Percentiles rank a stretch among this genome's conserved stretches.
phyloP scores from a whole-genome alignment of 163 green algal genomes.

The Prototheca cutis region DNA sequence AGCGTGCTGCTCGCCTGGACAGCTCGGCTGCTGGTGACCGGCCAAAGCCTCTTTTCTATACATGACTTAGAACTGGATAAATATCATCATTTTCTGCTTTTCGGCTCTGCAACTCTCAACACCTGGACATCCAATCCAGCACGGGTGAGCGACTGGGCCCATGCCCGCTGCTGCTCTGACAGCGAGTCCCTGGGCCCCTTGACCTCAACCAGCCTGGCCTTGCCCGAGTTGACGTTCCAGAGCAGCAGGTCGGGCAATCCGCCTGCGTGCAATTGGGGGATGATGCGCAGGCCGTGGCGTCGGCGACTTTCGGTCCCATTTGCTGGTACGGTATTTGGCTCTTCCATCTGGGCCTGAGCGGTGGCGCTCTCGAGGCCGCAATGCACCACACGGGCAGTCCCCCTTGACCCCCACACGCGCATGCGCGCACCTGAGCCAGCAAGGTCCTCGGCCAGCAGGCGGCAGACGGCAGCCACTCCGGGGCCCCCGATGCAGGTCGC shows the following conservation, averaged over 20 bases:
- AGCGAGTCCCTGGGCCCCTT: slow-evolving; percentile 76
- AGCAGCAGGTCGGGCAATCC: slow-evolving; percentile 92
- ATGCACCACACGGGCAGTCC: too few relatives aligned
- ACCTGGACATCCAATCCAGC: slow-evolving; percentile 51
- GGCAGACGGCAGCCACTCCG: slow-evolving; percentile 63
- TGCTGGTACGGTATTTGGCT: too few relatives aligned
- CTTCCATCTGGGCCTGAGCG: too few relatives aligned
- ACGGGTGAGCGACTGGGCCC: slow-evolving; percentile 54
- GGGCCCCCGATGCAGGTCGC: slow-evolving; percentile 63
- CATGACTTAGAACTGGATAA: too few relatives aligned
- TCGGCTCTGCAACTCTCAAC: slow-evolving; percentile 42
- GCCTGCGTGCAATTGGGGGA: slow-evolving; percentile 21
- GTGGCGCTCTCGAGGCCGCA: too few relatives aligned
- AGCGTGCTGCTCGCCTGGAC: too few relatives aligned
- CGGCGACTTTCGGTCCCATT: too few relatives aligned
- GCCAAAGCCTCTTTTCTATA: too few relatives aligned
- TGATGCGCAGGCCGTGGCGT: too few relatives aligned
- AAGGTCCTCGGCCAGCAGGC: slow-evolving; percentile 76
- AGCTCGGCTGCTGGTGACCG: too few relatives aligned
- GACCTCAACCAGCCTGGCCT: slow-evolving; percentile 62
- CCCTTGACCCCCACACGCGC: slow-evolving; percentile 34
- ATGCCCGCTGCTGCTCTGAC: slow-evolving; percentile 74
- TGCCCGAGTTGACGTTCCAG: slow-evolving; percentile 43
- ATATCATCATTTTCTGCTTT: too few relatives aligned
- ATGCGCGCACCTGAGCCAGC: too few relatives aligned